Evolutionary conservation across 495 filamentous ascomycete species (phyloP).

Genomic region (Amphirosellinia nigrospora): DNA sequence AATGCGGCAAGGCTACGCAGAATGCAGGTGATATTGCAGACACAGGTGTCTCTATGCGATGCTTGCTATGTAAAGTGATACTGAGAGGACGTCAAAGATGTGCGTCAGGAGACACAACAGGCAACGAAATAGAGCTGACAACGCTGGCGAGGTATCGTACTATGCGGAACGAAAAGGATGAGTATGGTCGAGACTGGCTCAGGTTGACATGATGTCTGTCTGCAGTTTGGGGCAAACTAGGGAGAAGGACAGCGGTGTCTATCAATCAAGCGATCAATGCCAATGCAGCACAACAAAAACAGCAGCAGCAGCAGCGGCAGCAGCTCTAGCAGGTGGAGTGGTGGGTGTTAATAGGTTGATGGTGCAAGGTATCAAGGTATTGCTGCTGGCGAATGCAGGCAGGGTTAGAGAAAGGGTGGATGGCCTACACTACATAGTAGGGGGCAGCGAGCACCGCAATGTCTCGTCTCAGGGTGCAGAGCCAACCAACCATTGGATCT

Average conservation of each 20-base stretch:
- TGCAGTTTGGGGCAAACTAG: conserved; percentile 1
- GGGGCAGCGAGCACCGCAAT: conserved; percentile 1
- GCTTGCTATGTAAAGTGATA: conserved; percentile 2
- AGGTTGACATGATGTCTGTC: conserved; percentile 10
- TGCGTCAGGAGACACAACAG: conserved; percentile 13
- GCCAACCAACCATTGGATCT: conserved; percentile 13
- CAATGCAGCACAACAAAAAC: conserved; percentile 22
- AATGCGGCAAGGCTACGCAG: conserved; percentile 7
- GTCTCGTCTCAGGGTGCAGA: conserved; percentile 7
- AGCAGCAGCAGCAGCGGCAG: conserved; percentile 13
- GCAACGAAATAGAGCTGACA: conserved; percentile 19
- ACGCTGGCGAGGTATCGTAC: conserved; percentile 21
- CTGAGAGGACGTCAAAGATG: conserved; percentile 5
- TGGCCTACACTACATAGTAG: too few species aligned
- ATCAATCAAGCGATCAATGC: conserved; percentile 26
- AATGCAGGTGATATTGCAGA: conserved; percentile 12
- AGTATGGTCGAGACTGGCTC: conserved; percentile 1
- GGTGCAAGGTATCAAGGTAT: conserved; percentile 19
- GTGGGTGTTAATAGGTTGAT: conserved; percentile 9
- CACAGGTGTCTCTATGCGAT: conserved; percentile 13
- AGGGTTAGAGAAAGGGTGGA: background rate
- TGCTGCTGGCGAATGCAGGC: conserved; percentile 4
- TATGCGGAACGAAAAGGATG: conserved; percentile 13
- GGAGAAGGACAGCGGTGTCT: conserved; percentile 4
- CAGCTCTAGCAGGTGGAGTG: conserved; percentile 6